These are phyloP conservation scores for Omphalea diandra DNA, from an alignment of 441 rosid genomes.

Conservation along the genomic window DNA sequence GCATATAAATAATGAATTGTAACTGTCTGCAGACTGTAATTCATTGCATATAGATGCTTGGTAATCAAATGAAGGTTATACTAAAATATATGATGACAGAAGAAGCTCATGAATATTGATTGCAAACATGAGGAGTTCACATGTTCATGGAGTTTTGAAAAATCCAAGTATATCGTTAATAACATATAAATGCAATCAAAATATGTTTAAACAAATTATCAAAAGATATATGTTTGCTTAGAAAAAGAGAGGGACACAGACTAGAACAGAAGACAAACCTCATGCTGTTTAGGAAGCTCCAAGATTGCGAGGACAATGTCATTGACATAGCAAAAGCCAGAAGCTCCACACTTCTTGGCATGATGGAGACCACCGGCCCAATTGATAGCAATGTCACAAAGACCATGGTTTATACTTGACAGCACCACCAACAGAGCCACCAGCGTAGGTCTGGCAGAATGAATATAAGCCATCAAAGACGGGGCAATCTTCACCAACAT, in stretches of 20 bases:
- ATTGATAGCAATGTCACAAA: slow-evolving; percentile 71
- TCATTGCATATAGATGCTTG: background rate
- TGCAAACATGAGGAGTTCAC: no score
- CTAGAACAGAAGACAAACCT: slow-evolving; percentile 29
- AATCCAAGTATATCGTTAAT: no score
- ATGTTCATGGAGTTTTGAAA: no score
- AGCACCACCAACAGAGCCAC: slow-evolving; percentile 67
- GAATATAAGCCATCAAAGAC: slow-evolving; percentile 71
- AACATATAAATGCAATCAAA: background rate
- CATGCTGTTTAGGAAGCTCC: slow-evolving; percentile 65
- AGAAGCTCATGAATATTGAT: background rate
- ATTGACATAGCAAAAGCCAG: slow-evolving; percentile 79
- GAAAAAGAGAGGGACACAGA: background rate
- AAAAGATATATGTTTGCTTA: background rate
- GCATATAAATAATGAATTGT: background rate
- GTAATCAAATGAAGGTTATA: background rate
- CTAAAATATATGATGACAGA: background rate
- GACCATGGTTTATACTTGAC: slow-evolving; percentile 50
- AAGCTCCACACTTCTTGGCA: slow-evolving; percentile 81
- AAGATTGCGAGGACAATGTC: slow-evolving; percentile 73
- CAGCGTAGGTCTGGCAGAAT: slow-evolving; percentile 74
- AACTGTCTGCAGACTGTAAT: background rate
- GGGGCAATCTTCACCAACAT: slow-evolving; percentile 78
- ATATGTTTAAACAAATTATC: background rate
- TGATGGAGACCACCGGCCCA: slow-evolving; percentile 91